Percentiles rank a stretch among this genome's conserved stretches.
Evolutionary conservation across 805 yeast genomes (phyloP).

Genomic region (Saccharomycopsis sp.): DNA sequence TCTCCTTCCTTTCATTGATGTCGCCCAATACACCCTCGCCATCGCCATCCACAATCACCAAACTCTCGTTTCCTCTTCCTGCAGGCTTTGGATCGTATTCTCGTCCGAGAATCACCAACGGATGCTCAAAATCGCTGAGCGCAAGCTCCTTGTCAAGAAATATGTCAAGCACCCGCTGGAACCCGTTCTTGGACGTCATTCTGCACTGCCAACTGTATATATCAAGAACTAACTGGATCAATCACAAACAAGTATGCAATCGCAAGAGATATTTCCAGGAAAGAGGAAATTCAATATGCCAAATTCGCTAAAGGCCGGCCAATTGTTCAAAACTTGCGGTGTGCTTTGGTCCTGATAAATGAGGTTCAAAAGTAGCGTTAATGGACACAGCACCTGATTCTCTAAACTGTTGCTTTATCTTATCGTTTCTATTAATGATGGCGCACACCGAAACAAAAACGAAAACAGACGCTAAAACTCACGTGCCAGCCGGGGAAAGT

Average conservation of each 20-base stretch:
- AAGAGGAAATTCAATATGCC: no score
- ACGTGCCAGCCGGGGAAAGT: no score
- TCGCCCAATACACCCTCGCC: background rate
- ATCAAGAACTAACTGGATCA: background rate
- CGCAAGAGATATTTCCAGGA: background rate
- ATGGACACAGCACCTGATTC: no score
- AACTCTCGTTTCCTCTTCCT: background rate
- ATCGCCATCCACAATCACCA: background rate
- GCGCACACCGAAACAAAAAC: background rate
- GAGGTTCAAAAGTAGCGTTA: no score
- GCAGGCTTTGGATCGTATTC: conserved; percentile 27
- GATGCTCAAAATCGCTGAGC: conserved; percentile 33
- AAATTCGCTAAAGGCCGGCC: no score
- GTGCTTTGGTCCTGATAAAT: no score
- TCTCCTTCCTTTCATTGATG: background rate
- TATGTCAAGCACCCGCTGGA: conserved; percentile 37
- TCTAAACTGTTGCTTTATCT: no score
- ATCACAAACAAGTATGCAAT: background rate
- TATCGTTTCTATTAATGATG: no score
- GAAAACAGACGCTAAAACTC: background rate
- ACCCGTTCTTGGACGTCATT: conserved; percentile 20
- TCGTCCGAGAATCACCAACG: conserved; percentile 37
- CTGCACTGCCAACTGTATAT: no score
- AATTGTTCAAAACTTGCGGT: no score
- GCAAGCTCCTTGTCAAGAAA: conserved; percentile 37